Evolutionary conservation across 2,329 filamentous ascomycete genomes (phyloP).

Genomic region (Nigrospora sphaerica): DNA sequence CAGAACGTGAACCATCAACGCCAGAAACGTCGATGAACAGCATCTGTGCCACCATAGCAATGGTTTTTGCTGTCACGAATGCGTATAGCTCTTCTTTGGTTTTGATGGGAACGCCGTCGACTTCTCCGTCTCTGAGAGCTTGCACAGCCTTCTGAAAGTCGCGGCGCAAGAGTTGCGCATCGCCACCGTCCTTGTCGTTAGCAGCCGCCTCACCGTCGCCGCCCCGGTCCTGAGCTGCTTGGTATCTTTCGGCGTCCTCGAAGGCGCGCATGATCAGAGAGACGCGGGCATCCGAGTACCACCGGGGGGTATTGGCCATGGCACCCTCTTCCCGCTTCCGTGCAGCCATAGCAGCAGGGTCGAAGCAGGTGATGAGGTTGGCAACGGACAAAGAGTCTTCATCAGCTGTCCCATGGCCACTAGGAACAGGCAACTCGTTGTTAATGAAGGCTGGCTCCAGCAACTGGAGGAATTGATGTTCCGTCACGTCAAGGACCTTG

Average conservation of each 20-base stretch:
- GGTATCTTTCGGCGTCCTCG: conserved; percentile 13
- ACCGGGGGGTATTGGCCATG: conserved; percentile 6
- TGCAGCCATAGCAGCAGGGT: conserved; percentile 13
- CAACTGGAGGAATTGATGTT: conserved; percentile 11
- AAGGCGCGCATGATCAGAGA: conserved; percentile 16
- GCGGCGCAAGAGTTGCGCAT: conserved; percentile 3
- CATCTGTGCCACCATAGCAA: conserved; percentile 10
- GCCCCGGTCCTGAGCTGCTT: not conserved
- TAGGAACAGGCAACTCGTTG: too few species aligned
- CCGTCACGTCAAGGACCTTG: conserved; percentile 9
- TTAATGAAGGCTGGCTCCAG: conserved; percentile 16
- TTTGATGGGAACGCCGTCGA: not conserved
- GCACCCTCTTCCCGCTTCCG: conserved; percentile 9
- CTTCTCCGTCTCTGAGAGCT: too few species aligned
- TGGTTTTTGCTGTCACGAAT: conserved; percentile 6
- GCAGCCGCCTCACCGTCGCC: conserved; percentile 1
- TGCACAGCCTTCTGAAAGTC: conserved; percentile 4
- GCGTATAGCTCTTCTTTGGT: too few species aligned
- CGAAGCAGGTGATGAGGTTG: conserved; percentile 16
- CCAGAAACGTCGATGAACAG: conserved; percentile 11
- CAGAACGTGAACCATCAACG: conserved; percentile 10
- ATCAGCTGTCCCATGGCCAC: too few species aligned
- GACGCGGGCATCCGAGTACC: conserved; percentile 18
- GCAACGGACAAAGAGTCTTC: conserved; percentile 17
- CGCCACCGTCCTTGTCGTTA: not conserved